phyloP scores from a whole-genome alignment of 495 filamentous ascomycete genomes.

The Tuber brumale region DNA sequence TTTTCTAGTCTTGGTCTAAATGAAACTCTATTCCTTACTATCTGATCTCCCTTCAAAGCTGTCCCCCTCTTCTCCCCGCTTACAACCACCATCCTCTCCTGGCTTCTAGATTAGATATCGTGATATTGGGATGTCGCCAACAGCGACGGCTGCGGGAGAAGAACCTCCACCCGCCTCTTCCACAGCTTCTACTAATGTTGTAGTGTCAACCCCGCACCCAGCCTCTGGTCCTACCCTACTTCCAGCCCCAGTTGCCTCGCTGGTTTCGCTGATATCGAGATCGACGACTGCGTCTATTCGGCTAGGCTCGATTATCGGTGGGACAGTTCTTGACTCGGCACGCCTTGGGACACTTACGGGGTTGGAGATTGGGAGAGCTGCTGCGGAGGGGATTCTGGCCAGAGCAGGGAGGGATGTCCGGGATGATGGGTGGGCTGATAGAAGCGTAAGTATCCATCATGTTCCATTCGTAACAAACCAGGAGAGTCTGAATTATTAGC shows the following conservation, averaged over 20 bases:
- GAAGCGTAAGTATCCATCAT: conserved; percentile 26
- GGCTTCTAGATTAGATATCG: neutral
- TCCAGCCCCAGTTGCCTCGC: conserved; percentile 58
- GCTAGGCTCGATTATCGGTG: conserved; percentile 61
- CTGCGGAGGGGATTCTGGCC: conserved; percentile 61
- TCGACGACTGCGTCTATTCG: conserved; percentile 64
- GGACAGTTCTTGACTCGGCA: conserved; percentile 58
- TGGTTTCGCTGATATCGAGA: conserved; percentile 63
- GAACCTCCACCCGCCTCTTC: neutral
- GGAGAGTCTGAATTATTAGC: conserved; percentile 3
- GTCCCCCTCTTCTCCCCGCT: neutral
- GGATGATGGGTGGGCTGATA: conserved; percentile 36
- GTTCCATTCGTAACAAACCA: neutral
- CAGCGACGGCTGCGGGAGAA: neutral
- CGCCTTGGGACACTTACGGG: conserved; percentile 63
- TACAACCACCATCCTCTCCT: neutral
- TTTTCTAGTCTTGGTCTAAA: neutral
- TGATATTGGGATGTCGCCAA: neutral
- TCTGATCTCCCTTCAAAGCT: neutral
- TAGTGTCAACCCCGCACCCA: conserved; percentile 6
- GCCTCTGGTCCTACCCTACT: conserved; percentile 56
- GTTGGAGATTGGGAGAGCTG: conserved; percentile 59
- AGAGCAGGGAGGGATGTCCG: conserved; percentile 63
- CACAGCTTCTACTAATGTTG: neutral
- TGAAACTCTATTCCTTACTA: neutral